phyloP scores from a whole-genome alignment of 345 rosid species.

The Viola odorata region DNA sequence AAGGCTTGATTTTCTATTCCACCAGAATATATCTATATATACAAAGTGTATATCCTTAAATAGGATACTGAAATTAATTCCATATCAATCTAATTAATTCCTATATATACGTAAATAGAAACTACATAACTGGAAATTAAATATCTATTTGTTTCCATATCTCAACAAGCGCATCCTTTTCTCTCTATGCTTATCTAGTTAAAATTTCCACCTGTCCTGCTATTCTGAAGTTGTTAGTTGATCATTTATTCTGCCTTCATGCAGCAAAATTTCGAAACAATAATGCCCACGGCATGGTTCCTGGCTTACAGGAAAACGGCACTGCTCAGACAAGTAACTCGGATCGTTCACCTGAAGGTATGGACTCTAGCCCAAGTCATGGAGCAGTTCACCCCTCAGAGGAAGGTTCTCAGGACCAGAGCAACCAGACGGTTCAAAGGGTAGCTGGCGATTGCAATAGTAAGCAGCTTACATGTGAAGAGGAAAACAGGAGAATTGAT shows the following conservation, averaged over 20 bases:
- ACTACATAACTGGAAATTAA: too few species aligned
- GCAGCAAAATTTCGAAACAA: conserved; percentile 49
- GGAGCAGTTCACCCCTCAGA: conserved; percentile 22
- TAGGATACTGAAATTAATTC: too few species aligned
- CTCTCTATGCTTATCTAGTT: neutral
- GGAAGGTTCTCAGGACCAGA: conserved; percentile 23
- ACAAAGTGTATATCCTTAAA: too few species aligned
- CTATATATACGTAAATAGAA: too few species aligned
- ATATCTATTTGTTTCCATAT: too few species aligned
- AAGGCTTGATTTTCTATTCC: too few species aligned
- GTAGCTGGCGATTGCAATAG: conserved; percentile 17
- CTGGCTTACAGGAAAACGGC: conserved; percentile 26
- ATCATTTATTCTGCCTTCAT: conserved; percentile 18
- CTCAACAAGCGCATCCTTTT: neutral
- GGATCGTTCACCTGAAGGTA: conserved; percentile 23
- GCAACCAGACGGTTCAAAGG: conserved; percentile 12
- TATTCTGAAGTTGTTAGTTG: neutral
- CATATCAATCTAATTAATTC: too few species aligned
- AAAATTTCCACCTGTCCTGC: conserved; percentile 1
- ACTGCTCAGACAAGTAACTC: conserved; percentile 19
- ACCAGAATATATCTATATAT: too few species aligned
- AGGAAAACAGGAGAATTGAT: neutral
- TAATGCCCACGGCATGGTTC: conserved; percentile 19
- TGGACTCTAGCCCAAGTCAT: conserved; percentile 27
- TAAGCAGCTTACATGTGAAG: conserved; percentile 12